phyloP scores from a whole-genome alignment of 768 basidiomycete genomes.

The Phylloporus rhodoxanthus region DNA sequence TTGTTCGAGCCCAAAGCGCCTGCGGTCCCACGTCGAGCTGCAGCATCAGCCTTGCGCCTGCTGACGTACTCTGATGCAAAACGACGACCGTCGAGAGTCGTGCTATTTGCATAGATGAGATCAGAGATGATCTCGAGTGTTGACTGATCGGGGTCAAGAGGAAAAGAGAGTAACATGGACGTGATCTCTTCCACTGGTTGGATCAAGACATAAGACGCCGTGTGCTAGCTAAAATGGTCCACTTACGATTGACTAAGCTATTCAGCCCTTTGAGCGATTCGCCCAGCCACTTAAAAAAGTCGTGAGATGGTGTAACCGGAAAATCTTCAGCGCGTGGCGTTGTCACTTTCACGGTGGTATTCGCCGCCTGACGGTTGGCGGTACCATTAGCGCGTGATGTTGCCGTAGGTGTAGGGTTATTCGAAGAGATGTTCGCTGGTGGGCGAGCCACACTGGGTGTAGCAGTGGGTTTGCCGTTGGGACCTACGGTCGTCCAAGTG shows the following conservation, averaged over 20 bases:
- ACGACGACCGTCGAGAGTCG: conserved; percentile 89
- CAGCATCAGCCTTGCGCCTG: conserved; percentile 80
- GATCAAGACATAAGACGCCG: conserved; percentile 15
- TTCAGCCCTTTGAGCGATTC: conserved; percentile 74
- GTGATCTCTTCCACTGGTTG: conserved; percentile 88
- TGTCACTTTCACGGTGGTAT: conserved; percentile 27
- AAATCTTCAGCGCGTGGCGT: conserved; percentile 52
- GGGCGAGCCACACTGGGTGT: conserved; percentile 32
- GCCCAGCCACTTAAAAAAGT: conserved; percentile 89
- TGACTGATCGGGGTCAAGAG: conserved; percentile 77
- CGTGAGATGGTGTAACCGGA: conserved; percentile 67
- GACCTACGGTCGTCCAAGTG: conserved; percentile 85
- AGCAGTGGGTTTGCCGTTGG: conserved; percentile 57
- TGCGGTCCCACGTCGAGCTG: conserved; percentile 43
- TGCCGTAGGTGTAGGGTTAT: conserved; percentile 25
- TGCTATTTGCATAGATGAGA: conserved; percentile 89
- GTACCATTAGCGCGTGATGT: conserved; percentile 36
- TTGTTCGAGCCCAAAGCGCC: conserved; percentile 29
- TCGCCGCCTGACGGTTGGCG: conserved; percentile 33
- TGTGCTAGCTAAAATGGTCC: conserved; percentile 1
- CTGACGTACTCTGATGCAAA: conserved; percentile 90
- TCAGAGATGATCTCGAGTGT: conserved; percentile 92
- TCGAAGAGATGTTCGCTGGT: conserved; percentile 27
- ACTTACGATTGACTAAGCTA: conserved; percentile 50
- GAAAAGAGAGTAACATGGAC: conserved; percentile 91